Base-by-base conservation (phyloP, 202 grass and related monocot species). In the Hordeum pubiflorum region DNA sequence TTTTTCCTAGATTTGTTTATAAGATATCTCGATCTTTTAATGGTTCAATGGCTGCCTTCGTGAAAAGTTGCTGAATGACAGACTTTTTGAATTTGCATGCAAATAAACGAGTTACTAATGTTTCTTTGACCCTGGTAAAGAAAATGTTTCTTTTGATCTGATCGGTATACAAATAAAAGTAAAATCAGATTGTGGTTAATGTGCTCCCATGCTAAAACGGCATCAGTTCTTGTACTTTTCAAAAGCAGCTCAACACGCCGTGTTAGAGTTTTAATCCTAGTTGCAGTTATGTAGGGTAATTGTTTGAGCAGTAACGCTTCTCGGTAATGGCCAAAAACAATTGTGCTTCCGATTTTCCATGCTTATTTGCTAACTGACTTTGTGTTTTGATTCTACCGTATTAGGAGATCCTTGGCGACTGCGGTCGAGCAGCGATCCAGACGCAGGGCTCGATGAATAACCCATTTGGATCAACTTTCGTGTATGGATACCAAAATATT, bases 371-470 rank as follows among this genome's bases (percentile, higher is more conserved):
- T 23, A 52, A 56, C 23, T 10, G 17, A 76, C 32, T 3, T n/a
- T 71, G 6, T 72, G 1, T 29, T 9, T 62, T 75, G 39, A 1
- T 79, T 77, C 7, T 57, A n/a, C 6, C 78, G 32, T 78, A 86
- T 75, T 78, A 99, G 97, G 97, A 93, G 72, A 89, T 91, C 31
- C 89, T 96, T 8, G 97, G 97, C 72, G 92, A 96, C 58, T 87
- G 97, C 46, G 97, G 97, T 32, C 90, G 89, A 31, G 97, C 97
- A 83, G 97, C 92, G 37, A 99, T 99, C 76, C 97, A 99, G 76
- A 96, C 97, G 21, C 97, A 96, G 78, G 97, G 97, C 43, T 99
- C 97, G 15, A 96, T 96, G 91, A 99, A 89, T 63, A 99, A 96
- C 71, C 97, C 97, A 10, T 99, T 99, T 79, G 97, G 97, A 75